Conservation (phyloP, 106 monocot species). For the Allium fistulosum region DNA sequence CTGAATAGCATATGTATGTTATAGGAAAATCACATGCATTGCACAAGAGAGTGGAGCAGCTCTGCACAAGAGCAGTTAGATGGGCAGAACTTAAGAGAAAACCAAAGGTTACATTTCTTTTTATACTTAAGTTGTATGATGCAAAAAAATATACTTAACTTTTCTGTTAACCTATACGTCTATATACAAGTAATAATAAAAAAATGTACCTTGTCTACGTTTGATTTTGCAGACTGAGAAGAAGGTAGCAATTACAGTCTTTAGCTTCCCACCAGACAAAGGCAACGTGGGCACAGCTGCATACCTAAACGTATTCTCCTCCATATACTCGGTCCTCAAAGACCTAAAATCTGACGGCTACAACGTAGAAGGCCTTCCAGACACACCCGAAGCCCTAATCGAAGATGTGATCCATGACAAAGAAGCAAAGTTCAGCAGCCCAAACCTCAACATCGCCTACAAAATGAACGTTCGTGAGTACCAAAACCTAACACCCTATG, state of each 20-base stretch:
- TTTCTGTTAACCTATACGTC: too few relatives aligned
- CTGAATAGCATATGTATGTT: background rate
- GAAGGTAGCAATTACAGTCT: constrained; percentile 72
- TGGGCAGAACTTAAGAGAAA: constrained; percentile 66
- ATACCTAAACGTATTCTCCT: constrained; percentile 71
- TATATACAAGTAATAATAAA: too few relatives aligned
- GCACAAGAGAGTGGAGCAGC: constrained; percentile 72
- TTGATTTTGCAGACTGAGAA: constrained; percentile 33
- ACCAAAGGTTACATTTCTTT: constrained; percentile 29
- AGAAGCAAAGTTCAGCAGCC: constrained; percentile 65
- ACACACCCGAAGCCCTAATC: constrained; percentile 45
- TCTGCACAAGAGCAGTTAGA: constrained; percentile 57
- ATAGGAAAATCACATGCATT: constrained; percentile 73
- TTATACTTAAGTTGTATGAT: background rate
- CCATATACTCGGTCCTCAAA: constrained; percentile 63
- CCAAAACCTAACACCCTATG: constrained; percentile 52
- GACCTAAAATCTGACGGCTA: constrained; percentile 50
- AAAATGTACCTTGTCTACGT: too few relatives aligned
- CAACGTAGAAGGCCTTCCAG: constrained; percentile 46
- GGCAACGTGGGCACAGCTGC: constrained; percentile 74
- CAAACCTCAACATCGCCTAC: constrained; percentile 63
- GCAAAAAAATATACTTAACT: too few relatives aligned
- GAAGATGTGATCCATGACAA: constrained; percentile 68
- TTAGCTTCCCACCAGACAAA: constrained; percentile 80
- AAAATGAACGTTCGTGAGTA: constrained; percentile 68